These are phyloP conservation scores for Salix brachista DNA, from an alignment of 345 rosid species.

Conservation along the genomic window DNA sequence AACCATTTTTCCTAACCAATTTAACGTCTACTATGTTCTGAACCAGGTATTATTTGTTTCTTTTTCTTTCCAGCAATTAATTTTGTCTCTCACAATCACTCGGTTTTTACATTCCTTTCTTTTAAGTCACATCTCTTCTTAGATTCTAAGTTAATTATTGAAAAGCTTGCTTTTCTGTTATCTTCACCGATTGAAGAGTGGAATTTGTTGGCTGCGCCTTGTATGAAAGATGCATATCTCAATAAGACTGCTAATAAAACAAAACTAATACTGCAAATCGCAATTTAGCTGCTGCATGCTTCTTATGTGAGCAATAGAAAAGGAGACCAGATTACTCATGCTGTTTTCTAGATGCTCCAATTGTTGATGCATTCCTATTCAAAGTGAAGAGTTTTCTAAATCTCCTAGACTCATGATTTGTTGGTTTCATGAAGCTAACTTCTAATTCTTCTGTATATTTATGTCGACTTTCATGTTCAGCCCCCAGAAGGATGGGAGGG, in stretches of 20 bases:
- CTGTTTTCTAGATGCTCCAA: neutral
- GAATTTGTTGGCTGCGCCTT: neutral
- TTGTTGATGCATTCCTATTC: neutral
- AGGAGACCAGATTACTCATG: neutral
- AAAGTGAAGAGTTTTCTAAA: neutral
- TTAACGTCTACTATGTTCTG: constrained; percentile 26
- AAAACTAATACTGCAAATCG: neutral
- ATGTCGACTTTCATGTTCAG: constrained; percentile 1
- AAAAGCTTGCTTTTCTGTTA: neutral
- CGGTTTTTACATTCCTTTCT: neutral
- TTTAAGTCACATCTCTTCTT: neutral
- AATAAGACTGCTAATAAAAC: neutral
- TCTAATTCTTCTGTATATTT: neutral
- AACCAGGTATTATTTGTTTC: constrained; percentile 19
- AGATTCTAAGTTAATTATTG: neutral
- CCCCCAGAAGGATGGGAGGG: constrained; percentile 31
- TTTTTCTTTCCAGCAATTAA: neutral
- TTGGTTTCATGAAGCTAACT: neutral
- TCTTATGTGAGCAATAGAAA: neutral
- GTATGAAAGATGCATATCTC: neutral
- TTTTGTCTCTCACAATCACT: neutral
- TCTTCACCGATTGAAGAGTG: neutral
- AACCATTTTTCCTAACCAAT: constrained; percentile 10
- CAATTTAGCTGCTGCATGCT: no score
- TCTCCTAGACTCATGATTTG: neutral